Conservation (phyloP, 768 basidiomycete species). For the Boletus rubroflammeus region DNA sequence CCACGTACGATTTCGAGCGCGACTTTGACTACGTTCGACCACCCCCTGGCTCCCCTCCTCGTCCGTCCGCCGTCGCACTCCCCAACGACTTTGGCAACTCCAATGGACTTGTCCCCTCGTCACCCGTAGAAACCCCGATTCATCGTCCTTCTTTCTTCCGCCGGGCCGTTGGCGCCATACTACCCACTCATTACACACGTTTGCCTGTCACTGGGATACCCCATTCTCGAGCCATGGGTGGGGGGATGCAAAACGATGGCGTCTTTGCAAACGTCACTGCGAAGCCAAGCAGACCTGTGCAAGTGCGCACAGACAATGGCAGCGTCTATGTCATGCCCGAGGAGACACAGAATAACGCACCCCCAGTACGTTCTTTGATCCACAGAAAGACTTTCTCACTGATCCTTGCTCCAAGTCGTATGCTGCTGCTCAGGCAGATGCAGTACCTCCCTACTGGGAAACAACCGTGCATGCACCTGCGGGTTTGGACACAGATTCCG, state of each 20-base stretch:
- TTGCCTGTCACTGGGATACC: conserved; percentile 42
- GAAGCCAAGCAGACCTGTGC: conserved; percentile 58
- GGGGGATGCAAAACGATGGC: conserved; percentile 83
- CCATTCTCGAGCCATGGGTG: conserved; percentile 43
- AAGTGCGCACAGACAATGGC: conserved; percentile 51
- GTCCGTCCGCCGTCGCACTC: conserved; percentile 50
- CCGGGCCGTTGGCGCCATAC: conserved; percentile 51
- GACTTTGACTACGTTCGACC: conserved; percentile 66
- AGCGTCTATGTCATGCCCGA: conserved; percentile 69
- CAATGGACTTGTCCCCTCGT: conserved; percentile 59
- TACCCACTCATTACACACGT: conserved; percentile 63
- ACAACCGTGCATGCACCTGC: conserved; percentile 85
- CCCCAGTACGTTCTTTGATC: conserved; percentile 62
- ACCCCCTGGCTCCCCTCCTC: conserved; percentile 77
- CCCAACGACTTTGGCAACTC: conserved; percentile 73
- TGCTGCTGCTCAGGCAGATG: conserved; percentile 79
- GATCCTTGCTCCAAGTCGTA: conserved; percentile 63
- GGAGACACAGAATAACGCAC: conserved; percentile 73
- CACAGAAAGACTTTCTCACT: not conserved
- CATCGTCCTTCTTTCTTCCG: conserved; percentile 53
- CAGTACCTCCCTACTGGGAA: conserved; percentile 96
- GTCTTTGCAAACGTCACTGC: conserved; percentile 95
- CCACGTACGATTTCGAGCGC: conserved; percentile 68
- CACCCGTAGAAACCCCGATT: conserved; percentile 35
- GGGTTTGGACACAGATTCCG: conserved; percentile 43